These are phyloP conservation scores for Daldinia eschscholtzii DNA, from an alignment of 2,329 filamentous ascomycete genomes.

Conservation along the genomic window DNA sequence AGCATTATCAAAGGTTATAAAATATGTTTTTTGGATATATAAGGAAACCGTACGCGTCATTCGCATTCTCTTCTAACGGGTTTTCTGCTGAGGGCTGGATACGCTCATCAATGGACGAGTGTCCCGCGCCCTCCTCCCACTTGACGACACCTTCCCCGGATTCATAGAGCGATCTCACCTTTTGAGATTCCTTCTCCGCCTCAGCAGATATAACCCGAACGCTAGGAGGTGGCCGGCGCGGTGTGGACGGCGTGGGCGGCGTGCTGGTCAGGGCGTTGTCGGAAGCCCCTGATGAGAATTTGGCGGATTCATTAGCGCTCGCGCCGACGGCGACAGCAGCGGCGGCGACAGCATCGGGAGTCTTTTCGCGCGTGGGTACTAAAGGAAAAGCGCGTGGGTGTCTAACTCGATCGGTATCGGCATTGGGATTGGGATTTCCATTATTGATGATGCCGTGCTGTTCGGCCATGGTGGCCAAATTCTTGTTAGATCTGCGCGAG, in stretches of 20 bases:
- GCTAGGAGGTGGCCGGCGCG: slow-evolving; percentile 56
- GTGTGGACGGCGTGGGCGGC: slow-evolving; percentile 32
- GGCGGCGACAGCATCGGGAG: slow-evolving; percentile 31
- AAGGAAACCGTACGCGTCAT: slow-evolving; percentile 71
- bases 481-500: slow-evolving; percentile 44
- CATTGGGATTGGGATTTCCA: neutral
- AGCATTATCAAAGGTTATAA: slow-evolving; percentile 46
- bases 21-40: slow-evolving; percentile 49
- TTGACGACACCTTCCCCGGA: slow-evolving; percentile 65
- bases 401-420: slow-evolving; percentile 26
- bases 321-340: slow-evolving; percentile 26
- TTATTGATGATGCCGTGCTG: slow-evolving; percentile 41
- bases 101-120: slow-evolving; percentile 61
- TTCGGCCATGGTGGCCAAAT: slow-evolving; percentile 47
- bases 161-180: slow-evolving; percentile 76
- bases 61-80: slow-evolving; percentile 65
- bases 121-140: slow-evolving; percentile 65
- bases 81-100: slow-evolving; percentile 64
- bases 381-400: slow-evolving; percentile 49
- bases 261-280: slow-evolving; percentile 26
- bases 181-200: slow-evolving; percentile 73
- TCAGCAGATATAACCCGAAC: slow-evolving; percentile 67
- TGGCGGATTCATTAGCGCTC: slow-evolving; percentile 36
- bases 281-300: slow-evolving; percentile 32
- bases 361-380: slow-evolving; percentile 44